Conservation (phyloP, 768 basidiomycete genomes). For the Lentinula lateritia region DNA sequence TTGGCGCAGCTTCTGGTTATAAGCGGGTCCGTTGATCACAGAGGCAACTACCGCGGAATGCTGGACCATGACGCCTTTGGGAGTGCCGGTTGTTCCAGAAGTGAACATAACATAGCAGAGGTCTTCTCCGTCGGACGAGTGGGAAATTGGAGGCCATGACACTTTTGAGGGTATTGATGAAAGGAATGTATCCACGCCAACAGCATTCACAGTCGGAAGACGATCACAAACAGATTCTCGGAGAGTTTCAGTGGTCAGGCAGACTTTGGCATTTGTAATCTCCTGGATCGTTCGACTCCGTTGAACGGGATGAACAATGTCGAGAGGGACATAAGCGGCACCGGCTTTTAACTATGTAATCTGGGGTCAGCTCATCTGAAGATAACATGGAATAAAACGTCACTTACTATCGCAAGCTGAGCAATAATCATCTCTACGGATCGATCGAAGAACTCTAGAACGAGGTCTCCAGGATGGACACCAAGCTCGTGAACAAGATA, state of each 20-base stretch:
- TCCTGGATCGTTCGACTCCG: conserved; percentile 15
- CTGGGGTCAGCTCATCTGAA: background rate
- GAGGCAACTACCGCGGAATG: conserved; percentile 15
- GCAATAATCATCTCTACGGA: conserved; percentile 15
- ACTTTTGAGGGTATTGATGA: background rate
- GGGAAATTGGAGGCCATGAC: background rate
- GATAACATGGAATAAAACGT: background rate
- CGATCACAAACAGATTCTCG: background rate
- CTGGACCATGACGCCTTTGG: conserved; percentile 18
- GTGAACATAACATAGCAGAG: conserved; percentile 20
- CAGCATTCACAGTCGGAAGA: background rate
- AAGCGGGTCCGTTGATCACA: conserved; percentile 15
- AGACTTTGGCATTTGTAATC: background rate
- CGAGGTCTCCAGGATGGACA: background rate
- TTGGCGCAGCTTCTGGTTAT: background rate
- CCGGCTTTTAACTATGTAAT: conserved; percentile 22
- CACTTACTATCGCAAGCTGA: conserved; percentile 18
- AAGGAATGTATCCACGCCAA: background rate
- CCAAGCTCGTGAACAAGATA: background rate
- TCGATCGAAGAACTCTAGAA: conserved; percentile 4
- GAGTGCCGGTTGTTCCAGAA: conserved; percentile 16
- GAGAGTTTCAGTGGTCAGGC: background rate
- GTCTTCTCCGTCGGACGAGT: conserved; percentile 3
- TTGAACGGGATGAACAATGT: conserved; percentile 22
- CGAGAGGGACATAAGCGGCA: conserved; percentile 17